phyloP scores from a whole-genome alignment of 306 rosid genomes.

The Lupinus albus region DNA sequence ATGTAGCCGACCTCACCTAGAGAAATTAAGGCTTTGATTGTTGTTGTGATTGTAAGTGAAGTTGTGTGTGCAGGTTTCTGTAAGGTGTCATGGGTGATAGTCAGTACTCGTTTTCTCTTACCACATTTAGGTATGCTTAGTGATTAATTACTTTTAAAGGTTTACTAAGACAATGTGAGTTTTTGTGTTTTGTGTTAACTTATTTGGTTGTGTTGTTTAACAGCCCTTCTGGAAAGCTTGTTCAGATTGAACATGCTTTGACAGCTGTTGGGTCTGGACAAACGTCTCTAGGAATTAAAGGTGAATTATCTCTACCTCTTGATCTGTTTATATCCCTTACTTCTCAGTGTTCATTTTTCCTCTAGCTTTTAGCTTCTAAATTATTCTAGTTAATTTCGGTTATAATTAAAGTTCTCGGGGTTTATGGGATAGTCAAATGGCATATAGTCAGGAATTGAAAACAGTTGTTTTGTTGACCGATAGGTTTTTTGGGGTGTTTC shows the following conservation, averaged over 20 bases:
- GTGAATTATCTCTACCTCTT: constrained; percentile 40
- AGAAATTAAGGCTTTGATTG: too few relatives aligned
- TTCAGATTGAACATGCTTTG: constrained; percentile 97
- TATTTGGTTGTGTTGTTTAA: constrained; percentile 39
- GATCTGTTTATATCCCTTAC: constrained; percentile 8
- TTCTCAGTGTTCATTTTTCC: background rate
- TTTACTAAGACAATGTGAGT: background rate
- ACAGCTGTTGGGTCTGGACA: constrained; percentile 97
- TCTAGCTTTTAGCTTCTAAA: constrained; percentile 1
- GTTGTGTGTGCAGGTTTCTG: constrained; percentile 34
- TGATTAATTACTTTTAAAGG: background rate
- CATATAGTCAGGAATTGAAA: background rate
- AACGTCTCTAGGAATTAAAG: constrained; percentile 95
- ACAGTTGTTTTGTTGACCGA: background rate
- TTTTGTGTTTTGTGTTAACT: background rate
- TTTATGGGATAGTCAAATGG: background rate
- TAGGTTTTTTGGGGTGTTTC: background rate
- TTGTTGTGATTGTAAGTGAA: background rate
- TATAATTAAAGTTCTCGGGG: background rate
- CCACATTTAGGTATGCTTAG: constrained; percentile 55
- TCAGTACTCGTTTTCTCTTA: constrained; percentile 62
- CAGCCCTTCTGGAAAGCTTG: constrained; percentile 97
- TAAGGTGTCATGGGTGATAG: constrained; percentile 55
- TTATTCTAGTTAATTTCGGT: background rate
- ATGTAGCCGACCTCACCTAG: too few relatives aligned